Base-by-base conservation (phyloP, 139 green algal genomes). In the Asterochloris sp. region DNA sequence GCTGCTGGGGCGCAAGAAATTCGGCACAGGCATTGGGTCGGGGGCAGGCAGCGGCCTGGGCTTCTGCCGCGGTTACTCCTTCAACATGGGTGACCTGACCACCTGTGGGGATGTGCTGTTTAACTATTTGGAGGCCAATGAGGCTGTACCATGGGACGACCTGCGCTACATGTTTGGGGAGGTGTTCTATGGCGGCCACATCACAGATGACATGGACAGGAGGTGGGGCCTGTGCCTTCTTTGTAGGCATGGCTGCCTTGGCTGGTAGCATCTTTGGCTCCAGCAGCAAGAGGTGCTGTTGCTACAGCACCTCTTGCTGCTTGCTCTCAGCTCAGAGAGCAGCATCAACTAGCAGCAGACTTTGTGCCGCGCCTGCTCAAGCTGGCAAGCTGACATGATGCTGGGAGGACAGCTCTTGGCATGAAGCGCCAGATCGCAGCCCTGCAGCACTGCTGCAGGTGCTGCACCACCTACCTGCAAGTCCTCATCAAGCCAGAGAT, bases 161-260 rank as follows among this genome's bases (percentile, higher is more conserved):
- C 89, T 97, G 84, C 90, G 93, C 67, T 97, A 96, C 91, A 95
- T 96, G 92, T 96, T 96, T 85, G 93, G 93, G 38, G 93, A 95
- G 88, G 85, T 95, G n/a, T 96, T 97, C 86, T 97, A 97, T 69
- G 94, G 94, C 24, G 94, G 94, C 16, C 92, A 96, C 88, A 96
- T 97, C 87, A 95, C 92, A 1, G 94, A 97, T 80, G 87, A 84
- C 86, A 95, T 97, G 92, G 94, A 97, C 88, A 88, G 94, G n/a
- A 86, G 92, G 82, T 83, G 47, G 62, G 67, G 23, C 38, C 38
- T 54, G 38, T 54, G 38, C 38, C 38, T 54, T 6, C 38, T 6
- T 6, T 54, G 38, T 6, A 54, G 38, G 38, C 38, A 54, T 54
- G 38, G 38, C 38, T 54, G 38, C 38, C 38, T 54, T 54, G 38